phyloP scores from a whole-genome alignment of 2,329 filamentous ascomycete genomes.

The Uncinocarpus reesii region DNA sequence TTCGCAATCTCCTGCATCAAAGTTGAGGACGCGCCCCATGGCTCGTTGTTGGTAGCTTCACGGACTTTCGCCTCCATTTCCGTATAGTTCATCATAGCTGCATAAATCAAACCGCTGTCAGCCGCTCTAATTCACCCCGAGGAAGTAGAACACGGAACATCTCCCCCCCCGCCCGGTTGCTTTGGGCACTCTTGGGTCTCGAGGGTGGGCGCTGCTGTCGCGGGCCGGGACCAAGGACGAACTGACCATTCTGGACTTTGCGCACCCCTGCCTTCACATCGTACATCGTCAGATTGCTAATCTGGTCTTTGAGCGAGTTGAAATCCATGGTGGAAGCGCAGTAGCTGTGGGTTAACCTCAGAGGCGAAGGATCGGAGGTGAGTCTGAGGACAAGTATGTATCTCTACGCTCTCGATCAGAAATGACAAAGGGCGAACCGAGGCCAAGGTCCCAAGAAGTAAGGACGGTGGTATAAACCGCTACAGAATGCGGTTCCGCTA shows the following conservation, averaged over 20 bases:
- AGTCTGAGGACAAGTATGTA: too few relatives aligned
- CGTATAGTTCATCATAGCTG: conserved; percentile 96
- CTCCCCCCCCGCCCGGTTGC: too few relatives aligned
- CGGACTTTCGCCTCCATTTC: conserved; percentile 82
- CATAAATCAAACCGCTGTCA: conserved; percentile 10
- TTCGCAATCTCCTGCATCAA: conserved; percentile 97
- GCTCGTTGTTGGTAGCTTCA: conserved; percentile 98
- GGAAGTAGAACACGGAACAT: too few relatives aligned
- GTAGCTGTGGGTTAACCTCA: not conserved
- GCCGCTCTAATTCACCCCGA: not conserved
- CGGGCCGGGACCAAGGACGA: not conserved
- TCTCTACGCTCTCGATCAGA: too few relatives aligned
- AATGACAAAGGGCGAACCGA: too few relatives aligned
- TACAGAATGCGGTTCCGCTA: too few relatives aligned
- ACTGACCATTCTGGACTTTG: conserved; percentile 87
- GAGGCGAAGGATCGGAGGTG: too few relatives aligned
- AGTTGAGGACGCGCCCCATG: conserved; percentile 78
- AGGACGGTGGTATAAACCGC: too few relatives aligned
- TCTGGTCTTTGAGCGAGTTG: conserved; percentile 71
- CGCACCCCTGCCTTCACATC: conserved; percentile 90
- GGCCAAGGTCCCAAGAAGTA: too few relatives aligned
- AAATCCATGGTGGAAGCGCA: conserved; percentile 59
- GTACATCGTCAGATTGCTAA: conserved; percentile 86
- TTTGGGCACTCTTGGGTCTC: too few relatives aligned
- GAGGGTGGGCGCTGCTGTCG: too few relatives aligned